Evolutionary conservation across 164 flowering plant genomes (phyloP), one percentile per base, ranked within the genome.

Genomic region (Magnolia changhungtana): DNA sequence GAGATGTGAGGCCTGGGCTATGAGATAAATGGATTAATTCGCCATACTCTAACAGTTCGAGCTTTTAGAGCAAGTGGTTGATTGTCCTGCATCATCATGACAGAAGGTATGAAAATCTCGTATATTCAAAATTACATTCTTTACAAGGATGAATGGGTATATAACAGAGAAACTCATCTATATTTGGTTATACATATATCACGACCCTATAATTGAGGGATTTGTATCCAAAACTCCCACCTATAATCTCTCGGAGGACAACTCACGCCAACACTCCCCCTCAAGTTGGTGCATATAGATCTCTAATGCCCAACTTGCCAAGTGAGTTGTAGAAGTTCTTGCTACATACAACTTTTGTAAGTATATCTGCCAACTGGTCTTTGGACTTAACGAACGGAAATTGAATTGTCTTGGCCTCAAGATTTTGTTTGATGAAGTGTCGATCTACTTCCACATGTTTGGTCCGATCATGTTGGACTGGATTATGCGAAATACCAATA

Each of bases 351-450:
- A 27, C 73, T 50, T 71, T 71, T 71, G 73, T 27, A 71, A 50
- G 73, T 71, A 50, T 71, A 58, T 52, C 7, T 13, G 58, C 58
- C 14, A 52, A 13, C 8, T 52, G 58, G 58, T 52, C 58, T 52
- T 52, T 1, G 14, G 58, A 52, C 58, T 52, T 52, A 8, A 52
- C 58, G 58, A 52, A 52, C 1, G 58, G 58, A 52, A 52, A 52
- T 8, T 0, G 58, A 52, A 52, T 52, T 52, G 14, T 52, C 58
- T 52, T 73, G 69, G 69, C 76, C n/a, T 63, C 55, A 45, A 63
- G 76, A 61, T 73, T 73, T 59, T 73, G 67, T 73, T 73, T 73
- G 67, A 73, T 61, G 51, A 69, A 69, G 18, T 63, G 67, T 63
- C 67, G 8, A 29, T 69, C 71, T 16, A 69, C 71, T 14, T 69